phyloP scores from a whole-genome alignment of 129 eudicot species.

The Heracleum sosnowskyi region DNA sequence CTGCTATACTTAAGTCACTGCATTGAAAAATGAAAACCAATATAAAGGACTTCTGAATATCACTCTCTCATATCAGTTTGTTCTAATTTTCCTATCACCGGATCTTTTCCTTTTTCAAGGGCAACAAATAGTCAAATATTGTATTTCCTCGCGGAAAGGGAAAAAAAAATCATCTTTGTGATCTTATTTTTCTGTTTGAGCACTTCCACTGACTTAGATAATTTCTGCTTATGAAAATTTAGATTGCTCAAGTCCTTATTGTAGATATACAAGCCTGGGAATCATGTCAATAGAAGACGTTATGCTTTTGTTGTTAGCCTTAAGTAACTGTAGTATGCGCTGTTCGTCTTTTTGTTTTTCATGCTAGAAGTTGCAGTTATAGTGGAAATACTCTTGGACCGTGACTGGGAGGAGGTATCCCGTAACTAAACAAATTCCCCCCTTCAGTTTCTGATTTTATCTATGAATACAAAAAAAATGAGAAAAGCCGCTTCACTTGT shows the following conservation, averaged over 20 bases:
- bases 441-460: neutral
- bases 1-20: neutral
- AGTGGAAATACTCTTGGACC: conserved; percentile 60
- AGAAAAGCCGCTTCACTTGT: neutral
- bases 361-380: conserved; percentile 72
- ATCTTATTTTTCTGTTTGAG: neutral
- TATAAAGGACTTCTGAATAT: neutral
- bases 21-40: neutral
- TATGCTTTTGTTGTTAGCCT: conserved; percentile 21
- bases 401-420: conserved; percentile 69
- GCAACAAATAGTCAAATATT: neutral
- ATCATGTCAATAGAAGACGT: neutral
- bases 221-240: neutral
- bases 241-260: neutral
- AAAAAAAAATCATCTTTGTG: neutral
- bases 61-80: neutral
- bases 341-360: conserved; percentile 49
- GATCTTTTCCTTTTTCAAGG: neutral
- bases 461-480: neutral
- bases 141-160: neutral
- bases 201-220: neutral
- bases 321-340: conserved; percentile 51
- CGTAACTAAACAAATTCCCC: neutral
- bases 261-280: neutral
- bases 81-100: too few species aligned